These are phyloP conservation scores for Cryptococcus sp. DNA, from an alignment of 1,284 basidiomycete genomes.

Conservation along the genomic window DNA sequence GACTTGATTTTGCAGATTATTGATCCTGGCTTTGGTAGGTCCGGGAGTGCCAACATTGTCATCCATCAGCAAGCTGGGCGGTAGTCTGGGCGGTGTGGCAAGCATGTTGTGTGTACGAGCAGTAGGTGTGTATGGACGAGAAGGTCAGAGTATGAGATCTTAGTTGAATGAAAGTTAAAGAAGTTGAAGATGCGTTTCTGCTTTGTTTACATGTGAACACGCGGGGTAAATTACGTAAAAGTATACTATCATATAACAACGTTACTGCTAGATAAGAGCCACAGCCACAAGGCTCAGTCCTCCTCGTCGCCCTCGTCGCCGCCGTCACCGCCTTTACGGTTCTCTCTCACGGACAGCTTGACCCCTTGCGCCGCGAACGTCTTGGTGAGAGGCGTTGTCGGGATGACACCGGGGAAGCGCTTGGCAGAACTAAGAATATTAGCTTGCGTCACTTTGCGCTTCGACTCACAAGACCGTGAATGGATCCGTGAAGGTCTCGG, in stretches of 20 bases:
- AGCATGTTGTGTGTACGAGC: constrained; percentile 1
- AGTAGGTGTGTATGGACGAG: no score
- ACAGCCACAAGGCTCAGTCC: constrained; percentile 7
- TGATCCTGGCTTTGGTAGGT: constrained; percentile 36
- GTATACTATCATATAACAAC: no score
- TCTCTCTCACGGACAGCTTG: constrained; percentile 66
- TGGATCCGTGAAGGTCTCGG: constrained; percentile 78
- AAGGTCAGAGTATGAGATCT: no score
- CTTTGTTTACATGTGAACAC: no score
- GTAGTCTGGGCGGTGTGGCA: constrained; percentile 20
- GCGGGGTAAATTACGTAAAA: no score
- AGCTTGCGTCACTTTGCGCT: background rate
- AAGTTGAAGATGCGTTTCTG: no score
- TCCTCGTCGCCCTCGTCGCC: constrained; percentile 22
- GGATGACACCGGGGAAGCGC: constrained; percentile 89
- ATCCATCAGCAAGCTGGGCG: constrained; percentile 10
- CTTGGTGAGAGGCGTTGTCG: constrained; percentile 84
- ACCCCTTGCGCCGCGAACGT: constrained; percentile 89
- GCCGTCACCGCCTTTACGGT: constrained; percentile 16
- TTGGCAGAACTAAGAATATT: constrained; percentile 66
- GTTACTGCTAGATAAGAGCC: no score
- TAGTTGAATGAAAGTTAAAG: no score
- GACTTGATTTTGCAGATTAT: constrained; percentile 36
- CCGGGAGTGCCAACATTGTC: constrained; percentile 38
- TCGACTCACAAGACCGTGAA: constrained; percentile 73